phyloP scores from a whole-genome alignment of 108 stramenopile species.

The Cyclotella kingstonii region DNA sequence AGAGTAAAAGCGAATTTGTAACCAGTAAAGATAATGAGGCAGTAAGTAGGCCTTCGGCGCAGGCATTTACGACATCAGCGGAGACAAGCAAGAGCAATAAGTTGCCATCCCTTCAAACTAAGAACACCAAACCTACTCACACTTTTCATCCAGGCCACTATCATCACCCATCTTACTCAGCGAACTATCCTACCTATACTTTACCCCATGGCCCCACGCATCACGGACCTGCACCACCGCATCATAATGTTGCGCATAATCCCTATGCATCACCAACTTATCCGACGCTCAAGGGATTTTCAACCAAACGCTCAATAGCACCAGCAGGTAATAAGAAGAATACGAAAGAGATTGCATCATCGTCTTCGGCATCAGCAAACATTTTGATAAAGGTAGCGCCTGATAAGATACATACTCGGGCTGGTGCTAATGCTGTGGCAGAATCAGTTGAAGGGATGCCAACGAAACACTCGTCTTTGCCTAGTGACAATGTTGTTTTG shows the following conservation, averaged over 20 bases:
- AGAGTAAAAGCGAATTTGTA: background rate
- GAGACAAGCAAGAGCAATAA: background rate
- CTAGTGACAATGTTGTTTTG: too few relatives aligned
- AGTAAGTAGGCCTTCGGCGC: background rate
- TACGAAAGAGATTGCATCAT: too few relatives aligned
- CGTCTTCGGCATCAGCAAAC: too few relatives aligned
- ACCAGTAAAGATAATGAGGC: background rate
- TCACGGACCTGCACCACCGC: too few relatives aligned
- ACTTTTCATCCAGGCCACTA: background rate
- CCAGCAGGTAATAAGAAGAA: too few relatives aligned
- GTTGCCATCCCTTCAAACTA: too few relatives aligned
- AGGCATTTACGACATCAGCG: too few relatives aligned
- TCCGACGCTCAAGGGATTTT: background rate
- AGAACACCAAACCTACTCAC: background rate
- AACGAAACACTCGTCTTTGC: background rate
- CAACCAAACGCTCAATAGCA: background rate
- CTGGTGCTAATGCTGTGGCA: too few relatives aligned
- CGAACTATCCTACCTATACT: background rate
- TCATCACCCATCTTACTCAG: background rate
- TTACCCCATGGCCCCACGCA: too few relatives aligned
- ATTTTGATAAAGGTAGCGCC: too few relatives aligned
- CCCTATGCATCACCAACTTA: slow-evolving; percentile 7
- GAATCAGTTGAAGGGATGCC: background rate
- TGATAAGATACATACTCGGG: too few relatives aligned
- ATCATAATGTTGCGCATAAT: too few relatives aligned